Evolutionary conservation across 305 asterid genomes (phyloP).

Genomic region (Fraxinus ornus): DNA sequence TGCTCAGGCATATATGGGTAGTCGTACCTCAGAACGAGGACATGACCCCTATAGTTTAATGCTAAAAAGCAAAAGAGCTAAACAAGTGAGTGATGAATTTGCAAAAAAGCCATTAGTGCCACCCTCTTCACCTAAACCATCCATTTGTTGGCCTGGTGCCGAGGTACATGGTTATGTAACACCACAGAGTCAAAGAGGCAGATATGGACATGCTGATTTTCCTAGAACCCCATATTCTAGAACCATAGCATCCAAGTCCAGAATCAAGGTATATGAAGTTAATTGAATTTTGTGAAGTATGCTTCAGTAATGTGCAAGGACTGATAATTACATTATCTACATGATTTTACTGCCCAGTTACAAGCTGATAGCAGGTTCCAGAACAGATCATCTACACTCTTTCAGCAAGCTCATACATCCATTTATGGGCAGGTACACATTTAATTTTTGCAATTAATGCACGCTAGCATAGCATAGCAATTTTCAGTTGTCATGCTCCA

Average conservation of each 20-base stretch:
- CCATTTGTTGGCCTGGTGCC: conserved; percentile 83
- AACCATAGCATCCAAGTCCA: conserved; percentile 56
- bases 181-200: conserved; percentile 65
- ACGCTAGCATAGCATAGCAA: neutral
- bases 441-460: neutral
- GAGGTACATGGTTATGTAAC: conserved; percentile 52
- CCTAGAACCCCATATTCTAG: conserved; percentile 90
- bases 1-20: conserved; percentile 93
- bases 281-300: conserved; percentile 2
- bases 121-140: conserved; percentile 58
- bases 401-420: conserved; percentile 54
- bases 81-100: conserved; percentile 35
- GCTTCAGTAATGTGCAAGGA: conserved; percentile 6
- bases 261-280: conserved; percentile 52
- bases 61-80: conserved; percentile 39
- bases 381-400: conserved; percentile 40
- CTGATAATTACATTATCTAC: conserved; percentile 23
- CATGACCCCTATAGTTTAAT: conserved; percentile 32
- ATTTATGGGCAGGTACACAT: conserved; percentile 53
- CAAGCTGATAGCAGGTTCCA: conserved; percentile 48
- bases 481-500: neutral
- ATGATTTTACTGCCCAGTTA: conserved; percentile 43
- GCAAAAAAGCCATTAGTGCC: conserved; percentile 44
- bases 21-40: conserved; percentile 57
- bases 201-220: conserved; percentile 62